These are phyloP conservation scores for Tetrahymena thermophila DNA, from an alignment of 73 alveolate species.

Conservation along the genomic window DNA sequence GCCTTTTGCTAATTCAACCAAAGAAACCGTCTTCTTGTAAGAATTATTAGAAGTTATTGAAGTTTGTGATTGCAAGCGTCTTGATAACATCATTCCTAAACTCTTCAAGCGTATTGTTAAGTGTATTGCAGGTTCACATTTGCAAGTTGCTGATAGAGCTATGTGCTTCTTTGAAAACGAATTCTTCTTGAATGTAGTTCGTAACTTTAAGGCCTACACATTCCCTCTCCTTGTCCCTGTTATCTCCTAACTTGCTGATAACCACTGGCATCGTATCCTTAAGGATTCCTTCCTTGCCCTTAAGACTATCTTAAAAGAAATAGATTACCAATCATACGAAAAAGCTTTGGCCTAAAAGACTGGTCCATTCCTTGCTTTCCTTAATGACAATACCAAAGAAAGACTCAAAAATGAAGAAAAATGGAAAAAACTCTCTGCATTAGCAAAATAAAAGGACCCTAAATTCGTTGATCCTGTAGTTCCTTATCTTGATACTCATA, in stretches of 20 bases:
- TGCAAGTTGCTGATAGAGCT: constrained; percentile 88
- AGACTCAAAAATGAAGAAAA: constrained; percentile 63
- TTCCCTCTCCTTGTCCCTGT: constrained; percentile 83
- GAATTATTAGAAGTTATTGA: constrained; percentile 85
- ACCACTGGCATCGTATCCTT: constrained; percentile 84
- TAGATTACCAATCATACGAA: constrained; percentile 76
- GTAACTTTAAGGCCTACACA: constrained; percentile 69
- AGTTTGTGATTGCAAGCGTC: constrained; percentile 78
- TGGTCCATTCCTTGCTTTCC: neutral
- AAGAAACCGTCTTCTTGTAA: constrained; percentile 83
- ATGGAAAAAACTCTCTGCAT: constrained; percentile 58
- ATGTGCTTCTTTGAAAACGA: constrained; percentile 89
- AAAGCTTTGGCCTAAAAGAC: constrained; percentile 56
- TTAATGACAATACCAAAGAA: constrained; percentile 45
- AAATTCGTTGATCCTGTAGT: constrained; percentile 40
- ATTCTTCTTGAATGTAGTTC: constrained; percentile 65
- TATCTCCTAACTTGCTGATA: constrained; percentile 70
- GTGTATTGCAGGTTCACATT: constrained; percentile 83
- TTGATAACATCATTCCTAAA: constrained; percentile 69
- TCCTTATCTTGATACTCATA: constrained; percentile 50
- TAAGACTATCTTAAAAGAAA: constrained; percentile 73
- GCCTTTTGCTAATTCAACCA: constrained; percentile 93
- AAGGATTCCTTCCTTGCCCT: constrained; percentile 72
- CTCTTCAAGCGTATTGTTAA: constrained; percentile 76
- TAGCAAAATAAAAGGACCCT: constrained; percentile 40